These are phyloP conservation scores for Apostasia ramifera DNA, from an alignment of 106 monocot species.

Conservation along the genomic window DNA sequence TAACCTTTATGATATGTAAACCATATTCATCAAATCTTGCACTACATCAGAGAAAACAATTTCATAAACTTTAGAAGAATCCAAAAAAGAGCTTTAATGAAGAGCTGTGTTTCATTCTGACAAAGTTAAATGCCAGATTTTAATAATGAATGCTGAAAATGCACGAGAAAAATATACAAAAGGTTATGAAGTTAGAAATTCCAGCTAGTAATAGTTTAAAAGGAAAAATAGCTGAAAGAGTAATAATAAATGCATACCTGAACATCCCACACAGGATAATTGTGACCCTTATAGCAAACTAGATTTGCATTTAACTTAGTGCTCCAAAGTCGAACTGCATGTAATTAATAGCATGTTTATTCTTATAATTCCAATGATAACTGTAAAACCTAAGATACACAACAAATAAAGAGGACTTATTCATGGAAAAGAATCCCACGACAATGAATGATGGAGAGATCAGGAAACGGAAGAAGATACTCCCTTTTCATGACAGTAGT, in stretches of 20 bases:
- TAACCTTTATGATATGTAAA: too few species aligned
- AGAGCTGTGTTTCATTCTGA: too few species aligned
- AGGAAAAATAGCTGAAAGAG: background rate
- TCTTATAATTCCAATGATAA: background rate
- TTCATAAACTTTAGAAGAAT: too few species aligned
- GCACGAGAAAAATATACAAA: too few species aligned
- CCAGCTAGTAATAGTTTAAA: background rate
- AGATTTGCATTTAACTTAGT: slow-evolving; percentile 91
- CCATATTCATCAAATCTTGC: too few species aligned
- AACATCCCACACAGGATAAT: slow-evolving; percentile 99
- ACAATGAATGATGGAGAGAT: background rate
- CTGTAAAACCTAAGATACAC: background rate
- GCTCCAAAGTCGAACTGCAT: slow-evolving; percentile 87
- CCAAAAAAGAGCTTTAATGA: too few species aligned
- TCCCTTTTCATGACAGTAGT: background rate
- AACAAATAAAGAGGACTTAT: background rate
- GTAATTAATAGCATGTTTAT: slow-evolving; percentile 9
- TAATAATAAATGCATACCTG: slow-evolving; percentile 44
- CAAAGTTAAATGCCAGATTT: too few species aligned
- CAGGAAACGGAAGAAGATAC: background rate
- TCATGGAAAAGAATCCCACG: background rate
- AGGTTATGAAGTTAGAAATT: background rate
- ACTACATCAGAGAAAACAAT: too few species aligned
- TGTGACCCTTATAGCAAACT: slow-evolving; percentile 95
- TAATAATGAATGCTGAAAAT: too few species aligned